phyloP scores from a whole-genome alignment of 495 filamentous ascomycete genomes.

The Parathielavia appendiculata region DNA sequence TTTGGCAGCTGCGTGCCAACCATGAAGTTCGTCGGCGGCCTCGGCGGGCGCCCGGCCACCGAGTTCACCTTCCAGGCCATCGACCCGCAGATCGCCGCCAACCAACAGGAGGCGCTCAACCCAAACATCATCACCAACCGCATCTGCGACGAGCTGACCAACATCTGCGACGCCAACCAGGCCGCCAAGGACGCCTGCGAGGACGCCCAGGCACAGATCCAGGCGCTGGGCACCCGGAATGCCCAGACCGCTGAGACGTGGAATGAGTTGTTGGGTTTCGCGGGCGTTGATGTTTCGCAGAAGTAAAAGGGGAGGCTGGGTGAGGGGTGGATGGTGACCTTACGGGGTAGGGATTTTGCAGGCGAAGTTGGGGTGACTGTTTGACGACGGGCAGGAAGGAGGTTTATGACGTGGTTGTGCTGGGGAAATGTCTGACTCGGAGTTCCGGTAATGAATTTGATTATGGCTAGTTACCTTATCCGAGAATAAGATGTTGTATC shows the following conservation, averaged over 20 bases:
- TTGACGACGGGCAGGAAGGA: no score
- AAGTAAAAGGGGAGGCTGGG: background rate
- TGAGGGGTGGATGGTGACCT: background rate
- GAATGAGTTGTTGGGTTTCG: slow-evolving; percentile 43
- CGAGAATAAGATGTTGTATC: no score
- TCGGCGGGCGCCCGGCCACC: slow-evolving; percentile 39
- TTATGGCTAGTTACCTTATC: no score
- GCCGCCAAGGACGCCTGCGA: slow-evolving; percentile 47
- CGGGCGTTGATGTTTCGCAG: slow-evolving; percentile 22
- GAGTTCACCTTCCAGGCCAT: slow-evolving; percentile 53
- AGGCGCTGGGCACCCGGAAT: slow-evolving; percentile 37
- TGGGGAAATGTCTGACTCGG: no score
- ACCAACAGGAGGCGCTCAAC: slow-evolving; percentile 52
- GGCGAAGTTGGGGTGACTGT: no score
- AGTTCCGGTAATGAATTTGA: no score
- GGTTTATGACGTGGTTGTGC: no score
- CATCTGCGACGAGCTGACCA: slow-evolving; percentile 56
- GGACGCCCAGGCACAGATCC: slow-evolving; percentile 40
- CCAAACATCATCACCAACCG: slow-evolving; percentile 63
- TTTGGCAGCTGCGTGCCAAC: slow-evolving; percentile 52
- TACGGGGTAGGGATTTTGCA: no score
- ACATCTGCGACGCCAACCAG: slow-evolving; percentile 52
- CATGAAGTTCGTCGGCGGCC: slow-evolving; percentile 49
- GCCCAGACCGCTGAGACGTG: slow-evolving; percentile 40
- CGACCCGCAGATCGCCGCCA: slow-evolving; percentile 43